Evolutionary conservation across 2,329 filamentous ascomycete genomes (phyloP), one percentile per base, ranked within the genome.

Genomic region (Leptodontidium sp.): DNA sequence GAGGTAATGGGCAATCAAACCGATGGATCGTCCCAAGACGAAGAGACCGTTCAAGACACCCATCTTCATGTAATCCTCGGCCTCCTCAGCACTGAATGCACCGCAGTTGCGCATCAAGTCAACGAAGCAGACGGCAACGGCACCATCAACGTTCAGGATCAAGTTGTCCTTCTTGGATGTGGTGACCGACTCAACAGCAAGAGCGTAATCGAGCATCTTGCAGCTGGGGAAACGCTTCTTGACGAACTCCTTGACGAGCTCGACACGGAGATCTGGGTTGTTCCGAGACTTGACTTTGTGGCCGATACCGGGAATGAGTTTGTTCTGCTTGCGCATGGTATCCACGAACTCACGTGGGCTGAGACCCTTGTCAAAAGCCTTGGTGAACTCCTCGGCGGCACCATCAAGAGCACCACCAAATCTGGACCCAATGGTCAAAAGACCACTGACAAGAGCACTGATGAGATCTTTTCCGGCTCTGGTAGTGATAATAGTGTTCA

Each of bases 161-260:
- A 99, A 90, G 88, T 98, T 99, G 86, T 99, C 96, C 89, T 99
- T 99, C 93, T 99, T 99, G 74, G 94, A 98, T 62, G 96, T 99
- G 66, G 96, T 99, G 74, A 99, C 96, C 12, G 92, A 93, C 89
- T 99, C 96, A 75, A 99, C 96, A 58, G 96, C 96, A 79, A 99
- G 90, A 75, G 96, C 96, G 82, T 98, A 99, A 86, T 99, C 96
- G 81, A 99, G 93, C 80, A 98, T 90, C 89, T 98, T 98, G 88
- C 93, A 93, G 85, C 85, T 94, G 77, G 96, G 94, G 91, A 99
- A 99, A 86, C 96, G 93, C 87, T 94, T 93, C 84, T 94, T 88
- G 80, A 97, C 96, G 83, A 96, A 99, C 85, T 99, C 95, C 89
- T 98, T 99, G 80, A 99, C 96, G 69, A 99, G 92, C 87, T 98